A percentile compares a stretch with the other conserved stretches of the same genome.
Conservation (phyloP, 176 grass and related monocot genomes). For the Leersia perrieri region DNA sequence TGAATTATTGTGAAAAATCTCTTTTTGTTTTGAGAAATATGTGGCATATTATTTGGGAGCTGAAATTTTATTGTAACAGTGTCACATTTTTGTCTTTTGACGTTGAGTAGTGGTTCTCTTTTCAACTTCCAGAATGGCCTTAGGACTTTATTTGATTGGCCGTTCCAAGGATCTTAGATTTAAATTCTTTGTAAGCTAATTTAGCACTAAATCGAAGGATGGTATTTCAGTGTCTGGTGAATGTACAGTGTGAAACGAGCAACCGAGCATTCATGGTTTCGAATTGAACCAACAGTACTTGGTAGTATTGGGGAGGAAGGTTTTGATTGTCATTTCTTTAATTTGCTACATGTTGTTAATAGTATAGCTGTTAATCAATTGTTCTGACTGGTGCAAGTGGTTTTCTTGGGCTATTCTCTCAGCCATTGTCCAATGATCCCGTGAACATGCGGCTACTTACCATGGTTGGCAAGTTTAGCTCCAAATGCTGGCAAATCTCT, state of each 20-base stretch:
- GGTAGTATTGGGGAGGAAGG: neutral
- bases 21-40: neutral
- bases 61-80: neutral
- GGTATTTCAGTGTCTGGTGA: too few relatives aligned
- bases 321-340: neutral
- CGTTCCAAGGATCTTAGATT: neutral
- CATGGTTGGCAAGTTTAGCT: neutral
- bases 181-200: neutral
- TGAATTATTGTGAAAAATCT: neutral
- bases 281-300: neutral
- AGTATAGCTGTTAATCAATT: neutral
- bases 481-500: neutral
- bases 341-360: neutral
- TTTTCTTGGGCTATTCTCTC: neutral
- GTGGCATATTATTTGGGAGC: neutral
- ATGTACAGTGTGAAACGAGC: neutral
- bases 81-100: neutral
- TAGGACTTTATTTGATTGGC: neutral
- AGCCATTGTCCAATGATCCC: neutral
- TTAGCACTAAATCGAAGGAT: neutral
- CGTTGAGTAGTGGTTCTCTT: neutral
- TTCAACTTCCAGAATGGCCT: neutral
- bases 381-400: neutral
- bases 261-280: neutral
- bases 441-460: neutral